Evolutionary conservation across 192 early-diverging fungal species (phyloP), one percentile per base, ranked within the genome.

Genomic region (Backusella tarrabulga): DNA sequence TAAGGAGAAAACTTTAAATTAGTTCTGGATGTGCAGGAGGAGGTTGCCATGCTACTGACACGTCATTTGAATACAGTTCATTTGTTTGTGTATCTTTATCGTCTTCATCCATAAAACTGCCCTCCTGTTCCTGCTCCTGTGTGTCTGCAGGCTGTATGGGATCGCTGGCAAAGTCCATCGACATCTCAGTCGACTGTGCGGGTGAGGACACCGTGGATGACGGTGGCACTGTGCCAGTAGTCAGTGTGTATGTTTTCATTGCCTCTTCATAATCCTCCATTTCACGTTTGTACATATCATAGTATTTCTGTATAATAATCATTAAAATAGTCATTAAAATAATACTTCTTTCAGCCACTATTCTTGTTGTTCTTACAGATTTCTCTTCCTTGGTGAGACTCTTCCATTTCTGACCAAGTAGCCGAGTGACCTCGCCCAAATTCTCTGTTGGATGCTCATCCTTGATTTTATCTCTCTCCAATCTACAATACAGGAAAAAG

Each of bases 361-460:
- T 1, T 34, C 2, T 54, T 23, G 9, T 4, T 60, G 5, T 29
- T 9, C 41, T 75, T 76, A 76, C 79, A 66, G 79, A 50, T 78
- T 83, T 85, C 54, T 82, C 81, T 56, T 85, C 83, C 68, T 79
- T 72, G 0, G 76, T 42, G 23, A 85, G 44, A 72, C 76, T 76
- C 52, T 85, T 82, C 83, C 83, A 85, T 79, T 80, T 82, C 68
- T 82, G 80, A 66, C 83, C 81, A 29, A 85, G 67, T 14, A 85
- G 74, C 42, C 77, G 70, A 7, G 83, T 85, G 23, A 85, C 78
- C 38, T 83, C 81, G 19, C 78, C 77, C 6, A 82, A 68, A 52
- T 76, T 79, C 66, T 85, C 81, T 29, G 77, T 77, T 32, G 77
- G 77, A 42, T 82, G 74, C 38, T 85, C 76, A 71, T 85, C 83